Percentiles rank a stretch among this genome's conserved stretches.
Evolutionary conservation across 169 alveolate genomes (phyloP).

Genomic region (Plasmodium relictum): DNA sequence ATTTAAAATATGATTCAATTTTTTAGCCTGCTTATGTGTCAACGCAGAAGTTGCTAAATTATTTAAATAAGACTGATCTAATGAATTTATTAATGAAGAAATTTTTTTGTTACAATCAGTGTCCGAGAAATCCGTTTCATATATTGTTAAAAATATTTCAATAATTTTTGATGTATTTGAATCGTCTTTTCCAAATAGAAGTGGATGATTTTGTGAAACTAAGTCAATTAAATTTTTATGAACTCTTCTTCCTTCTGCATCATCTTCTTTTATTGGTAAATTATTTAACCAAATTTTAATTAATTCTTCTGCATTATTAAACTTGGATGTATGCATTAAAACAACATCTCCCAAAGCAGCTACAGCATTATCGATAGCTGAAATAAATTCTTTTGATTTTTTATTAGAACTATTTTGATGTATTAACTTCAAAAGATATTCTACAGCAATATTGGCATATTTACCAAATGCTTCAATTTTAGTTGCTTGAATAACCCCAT

Average conservation of each 20-base stretch:
- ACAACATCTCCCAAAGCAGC: conserved; percentile 91
- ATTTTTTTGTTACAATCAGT: conserved; percentile 86
- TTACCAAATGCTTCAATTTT: conserved; percentile 82
- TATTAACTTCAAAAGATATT: conserved; percentile 55
- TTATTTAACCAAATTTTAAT: conserved; percentile 82
- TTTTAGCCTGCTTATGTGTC: conserved; percentile 82
- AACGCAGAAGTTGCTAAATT: conserved; percentile 84
- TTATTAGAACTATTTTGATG: conserved; percentile 57
- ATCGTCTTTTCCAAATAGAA: conserved; percentile 86
- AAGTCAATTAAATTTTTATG: conserved; percentile 87
- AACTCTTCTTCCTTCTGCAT: conserved; percentile 88
- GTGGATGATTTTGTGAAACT: conserved; percentile 84
- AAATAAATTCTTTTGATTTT: conserved; percentile 79
- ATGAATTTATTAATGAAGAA: conserved; percentile 80
- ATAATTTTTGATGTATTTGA: conserved; percentile 85
- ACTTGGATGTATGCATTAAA: conserved; percentile 81
- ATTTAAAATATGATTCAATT: conserved; percentile 80
- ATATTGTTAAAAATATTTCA: conserved; percentile 86
- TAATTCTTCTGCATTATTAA: conserved; percentile 80
- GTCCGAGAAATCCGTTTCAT: conserved; percentile 89
- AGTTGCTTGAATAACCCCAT: conserved; percentile 86
- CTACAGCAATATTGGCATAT: conserved; percentile 83
- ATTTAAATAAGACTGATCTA: conserved; percentile 82
- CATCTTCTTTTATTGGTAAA: conserved; percentile 90
- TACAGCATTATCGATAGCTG: conserved; percentile 91